Evolutionary conservation across 2,329 filamentous ascomycete genomes (phyloP).

Genomic region (Aspergillus alliaceus): DNA sequence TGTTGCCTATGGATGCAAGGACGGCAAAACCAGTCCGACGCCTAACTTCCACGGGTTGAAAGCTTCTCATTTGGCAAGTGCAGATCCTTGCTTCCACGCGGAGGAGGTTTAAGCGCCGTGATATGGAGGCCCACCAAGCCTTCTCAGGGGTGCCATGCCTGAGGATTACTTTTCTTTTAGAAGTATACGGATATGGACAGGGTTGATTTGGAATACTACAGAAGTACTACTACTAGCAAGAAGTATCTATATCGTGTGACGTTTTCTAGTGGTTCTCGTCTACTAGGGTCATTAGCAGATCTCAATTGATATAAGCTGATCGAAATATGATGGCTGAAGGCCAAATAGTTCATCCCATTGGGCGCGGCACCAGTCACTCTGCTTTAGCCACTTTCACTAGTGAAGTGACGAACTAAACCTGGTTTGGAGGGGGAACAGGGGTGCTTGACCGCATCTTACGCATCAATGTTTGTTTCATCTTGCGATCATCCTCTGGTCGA

Average conservation of each 20-base stretch:
- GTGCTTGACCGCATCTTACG: constrained; percentile 1
- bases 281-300: background rate
- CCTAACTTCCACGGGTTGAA: background rate
- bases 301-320: constrained; percentile 1
- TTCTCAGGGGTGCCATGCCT: background rate
- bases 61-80: constrained; percentile 2
- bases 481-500: background rate
- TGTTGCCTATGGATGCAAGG: too few species aligned
- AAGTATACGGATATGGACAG: background rate
- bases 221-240: background rate
- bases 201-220: background rate
- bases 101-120: constrained; percentile 2
- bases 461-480: background rate
- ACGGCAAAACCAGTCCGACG: background rate
- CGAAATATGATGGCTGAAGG: constrained; percentile 3
- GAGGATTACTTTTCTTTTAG: background rate
- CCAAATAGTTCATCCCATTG: background rate
- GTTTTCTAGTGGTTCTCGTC: background rate
- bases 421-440: background rate
- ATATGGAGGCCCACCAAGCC: too few species aligned
- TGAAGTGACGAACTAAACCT: background rate
- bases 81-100: constrained; percentile 23
- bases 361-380: background rate
- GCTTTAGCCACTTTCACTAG: background rate
- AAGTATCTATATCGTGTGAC: background rate